Evolutionary conservation across 1,284 basidiomycete genomes (phyloP), one percentile per base, ranked within the genome.

Genomic region (Sparassis latifolia): DNA sequence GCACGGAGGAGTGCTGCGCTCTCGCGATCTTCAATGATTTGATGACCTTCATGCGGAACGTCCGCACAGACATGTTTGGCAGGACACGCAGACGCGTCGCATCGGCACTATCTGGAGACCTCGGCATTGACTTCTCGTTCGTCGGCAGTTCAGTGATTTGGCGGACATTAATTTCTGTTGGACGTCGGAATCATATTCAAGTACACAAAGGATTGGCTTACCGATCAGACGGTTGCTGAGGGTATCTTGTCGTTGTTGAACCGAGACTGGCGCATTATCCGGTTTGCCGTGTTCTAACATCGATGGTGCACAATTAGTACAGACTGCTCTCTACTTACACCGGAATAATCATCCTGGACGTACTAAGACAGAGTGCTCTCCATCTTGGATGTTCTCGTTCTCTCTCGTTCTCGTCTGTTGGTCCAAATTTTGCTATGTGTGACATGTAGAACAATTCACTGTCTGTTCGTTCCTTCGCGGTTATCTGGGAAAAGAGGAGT

Each of bases 391-490:
- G 82, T 55, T 69, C 66, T 58, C 66, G 62, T 48, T 58, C 57
- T 49, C 76, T 73, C 51, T 72, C 73, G 30, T 74, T 70, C 27
- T 79, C 76, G 33, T 71, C 66, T 28, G 66, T 63, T 33, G 70
- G 66, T 42, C 66, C 62, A 42, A 76, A 66, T 46, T 75, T 77
- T 47, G 73, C 70, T 54, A 86, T 71, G 60, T 72, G 75, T 35
- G 84, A 84, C 48, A 95, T 71, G 67, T 94, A 96, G 63, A 87
- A 90, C 40, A 92, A 67, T 68, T 97, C 94, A 45, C 87, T 84
- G 61, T 97, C 95, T n/a, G 69, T 74, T 37, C 95, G 76, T 64
- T 96, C 92, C 54, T 78, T 80, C 5, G 66, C 51, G 3, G 83
- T 78, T 47, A 95, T 79, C 85, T 91, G 61, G 44, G 54, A 45